Percentiles rank a stretch among this genome's conserved stretches.
Conservation (phyloP, 495 filamentous ascomycete species). For the Sporormia fimetaria region DNA sequence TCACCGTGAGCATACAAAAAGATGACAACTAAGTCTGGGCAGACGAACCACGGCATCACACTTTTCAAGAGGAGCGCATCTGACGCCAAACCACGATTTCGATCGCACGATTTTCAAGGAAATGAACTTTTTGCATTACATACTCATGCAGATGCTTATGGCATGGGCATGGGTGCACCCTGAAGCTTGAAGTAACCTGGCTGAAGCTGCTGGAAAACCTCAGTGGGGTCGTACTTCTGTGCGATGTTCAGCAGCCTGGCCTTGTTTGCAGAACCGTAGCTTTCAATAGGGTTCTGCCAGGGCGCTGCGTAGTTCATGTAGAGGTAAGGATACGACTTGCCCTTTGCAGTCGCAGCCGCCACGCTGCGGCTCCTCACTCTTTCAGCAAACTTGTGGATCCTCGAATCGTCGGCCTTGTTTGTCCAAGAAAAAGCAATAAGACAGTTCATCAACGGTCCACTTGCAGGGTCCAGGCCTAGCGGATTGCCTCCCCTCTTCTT, state of each 20-base stretch:
- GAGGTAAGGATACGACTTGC: background rate
- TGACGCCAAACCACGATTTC: no score
- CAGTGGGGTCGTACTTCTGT: slow-evolving; percentile 6
- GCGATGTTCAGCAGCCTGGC: background rate
- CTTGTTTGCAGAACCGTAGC: slow-evolving; percentile 6
- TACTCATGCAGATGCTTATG: no score
- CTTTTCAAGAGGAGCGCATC: no score
- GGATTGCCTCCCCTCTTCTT: slow-evolving; percentile 3
- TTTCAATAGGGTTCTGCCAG: slow-evolving; percentile 4
- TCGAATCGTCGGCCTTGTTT: background rate
- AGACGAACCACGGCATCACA: no score
- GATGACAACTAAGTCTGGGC: no score
- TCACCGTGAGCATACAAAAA: no score
- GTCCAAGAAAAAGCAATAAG: background rate
- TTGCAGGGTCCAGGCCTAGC: background rate
- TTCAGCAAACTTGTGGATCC: background rate
- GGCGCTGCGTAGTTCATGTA: slow-evolving; percentile 5
- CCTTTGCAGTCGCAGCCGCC: background rate
- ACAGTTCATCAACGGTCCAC: background rate
- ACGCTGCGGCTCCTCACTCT: background rate
- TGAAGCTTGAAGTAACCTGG: slow-evolving; percentile 5
- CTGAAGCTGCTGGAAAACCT: slow-evolving; percentile 4
- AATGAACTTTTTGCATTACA: no score
- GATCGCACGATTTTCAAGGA: no score
- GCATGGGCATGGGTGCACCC: no score